Evolutionary conservation across 352 stramenopile species (phyloP).

Genomic region (Pythium diclinum): DNA sequence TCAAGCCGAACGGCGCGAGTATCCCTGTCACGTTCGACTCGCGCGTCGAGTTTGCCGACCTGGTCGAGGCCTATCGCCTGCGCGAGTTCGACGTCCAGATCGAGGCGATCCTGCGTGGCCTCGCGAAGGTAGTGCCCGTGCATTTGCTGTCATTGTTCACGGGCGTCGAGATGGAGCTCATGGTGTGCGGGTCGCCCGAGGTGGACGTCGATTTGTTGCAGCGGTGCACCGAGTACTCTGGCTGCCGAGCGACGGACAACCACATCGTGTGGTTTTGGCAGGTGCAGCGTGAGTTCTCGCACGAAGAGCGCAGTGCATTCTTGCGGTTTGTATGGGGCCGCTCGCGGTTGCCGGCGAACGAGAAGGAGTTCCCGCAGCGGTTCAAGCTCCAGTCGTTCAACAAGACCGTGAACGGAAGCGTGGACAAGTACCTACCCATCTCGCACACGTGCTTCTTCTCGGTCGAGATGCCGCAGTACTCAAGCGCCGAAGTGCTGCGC

Average conservation of each 20-base stretch:
- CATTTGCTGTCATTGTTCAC: slow-evolving; percentile 77
- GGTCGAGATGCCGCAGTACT: slow-evolving; percentile 94
- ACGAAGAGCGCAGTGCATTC: slow-evolving; percentile 84
- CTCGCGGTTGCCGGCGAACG: slow-evolving; percentile 76
- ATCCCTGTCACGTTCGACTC: slow-evolving; percentile 79
- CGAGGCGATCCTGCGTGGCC: slow-evolving; percentile 44
- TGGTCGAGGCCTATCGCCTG: slow-evolving; percentile 77
- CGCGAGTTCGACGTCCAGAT: slow-evolving; percentile 68
- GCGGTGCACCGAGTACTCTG: slow-evolving; percentile 85
- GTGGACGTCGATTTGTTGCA: slow-evolving; percentile 80
- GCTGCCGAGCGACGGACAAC: slow-evolving; percentile 57
- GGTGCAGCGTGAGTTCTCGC: slow-evolving; percentile 65
- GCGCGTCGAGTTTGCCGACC: slow-evolving; percentile 70
- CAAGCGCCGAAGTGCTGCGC: slow-evolving; percentile 60
- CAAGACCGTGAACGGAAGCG: slow-evolving; percentile 28
- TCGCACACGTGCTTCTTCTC: slow-evolving; percentile 99
- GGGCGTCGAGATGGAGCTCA: slow-evolving; percentile 68
- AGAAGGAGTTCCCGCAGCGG: slow-evolving; percentile 83
- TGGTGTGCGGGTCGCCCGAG: slow-evolving; percentile 83
- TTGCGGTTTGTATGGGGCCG: slow-evolving; percentile 92
- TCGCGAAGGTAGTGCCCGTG: slow-evolving; percentile 74
- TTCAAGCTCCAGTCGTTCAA: slow-evolving; percentile 92
- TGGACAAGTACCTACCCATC: slow-evolving; percentile 86
- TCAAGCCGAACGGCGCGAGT: slow-evolving; percentile 55
- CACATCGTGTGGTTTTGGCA: slow-evolving; percentile 90